Base-by-base conservation (phyloP, 176 grass and related monocot genomes). In the Musa acuminata region DNA sequence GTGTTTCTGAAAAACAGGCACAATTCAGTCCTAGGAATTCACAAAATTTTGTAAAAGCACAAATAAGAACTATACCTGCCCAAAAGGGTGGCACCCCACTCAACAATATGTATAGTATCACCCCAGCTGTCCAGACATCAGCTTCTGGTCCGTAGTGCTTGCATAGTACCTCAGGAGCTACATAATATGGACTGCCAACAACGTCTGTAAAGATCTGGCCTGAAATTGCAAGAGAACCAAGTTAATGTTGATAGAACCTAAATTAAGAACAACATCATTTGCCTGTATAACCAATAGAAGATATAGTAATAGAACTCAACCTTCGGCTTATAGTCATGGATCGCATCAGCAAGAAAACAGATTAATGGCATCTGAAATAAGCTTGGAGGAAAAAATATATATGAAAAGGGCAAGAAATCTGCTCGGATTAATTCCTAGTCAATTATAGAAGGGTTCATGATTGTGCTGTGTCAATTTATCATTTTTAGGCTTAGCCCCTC, bases 41-140 rank as follows among this genome's bases (percentile, higher is more conserved):
- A 50, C 64, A 29, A 52, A 72, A 2, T 78, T 64, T 1, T 71
- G 50, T 52, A 66, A 72, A 72, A 75, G 13, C 8, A 64, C 11
- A 21, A 73, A 54, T n/a, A 74, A 50, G 25, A 16, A 62, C 16
- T 64, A 52, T 77, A 90, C 88, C 88, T 19, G 92, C 92, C 88
- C 92, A 96, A 86, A 96, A 91, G 63, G 88, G 92, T 0, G 92
- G 92, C 24, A 96, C 92, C 13, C 92, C 92, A 74, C 92, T 85
- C 63, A 96, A 75, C 57, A 96, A 76, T 83, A 96, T 91, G 67
- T 96, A 96, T 49, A 96, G 71, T 76, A 96, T 96, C 24, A 96
- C 88, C 76, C 92, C 92, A 76, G 92, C 92, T 77, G 92, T 91
- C 92, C 92, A 96, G 19, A 96, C 92, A 89, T 96, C 92, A 71